These are phyloP conservation scores for Fusarium sarcochroum DNA, from an alignment of 2,329 filamentous ascomycete genomes.

Conservation along the genomic window DNA sequence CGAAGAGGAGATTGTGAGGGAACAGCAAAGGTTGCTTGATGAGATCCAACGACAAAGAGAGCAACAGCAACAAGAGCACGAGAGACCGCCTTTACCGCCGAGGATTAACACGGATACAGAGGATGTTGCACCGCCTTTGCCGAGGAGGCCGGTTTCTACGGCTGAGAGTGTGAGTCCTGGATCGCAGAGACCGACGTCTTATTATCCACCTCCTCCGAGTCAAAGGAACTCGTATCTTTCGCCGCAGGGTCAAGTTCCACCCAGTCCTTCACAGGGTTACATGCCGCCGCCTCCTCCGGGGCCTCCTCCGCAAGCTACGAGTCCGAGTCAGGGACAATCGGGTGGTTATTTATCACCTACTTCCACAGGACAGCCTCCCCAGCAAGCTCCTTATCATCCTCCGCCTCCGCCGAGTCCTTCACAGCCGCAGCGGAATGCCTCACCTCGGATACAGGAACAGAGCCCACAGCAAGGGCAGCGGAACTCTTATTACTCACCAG, in stretches of 20 bases:
- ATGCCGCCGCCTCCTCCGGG: conserved; percentile 18
- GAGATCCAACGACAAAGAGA: conserved; percentile 30
- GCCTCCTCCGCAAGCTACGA: conserved; percentile 11
- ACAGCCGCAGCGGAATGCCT: not conserved
- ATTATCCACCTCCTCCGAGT: conserved; percentile 1
- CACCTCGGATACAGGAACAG: not conserved
- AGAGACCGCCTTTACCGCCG: conserved; percentile 22
- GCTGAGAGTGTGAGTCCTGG: not conserved
- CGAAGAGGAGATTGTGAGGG: conserved; percentile 26
- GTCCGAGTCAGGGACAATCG: not conserved
- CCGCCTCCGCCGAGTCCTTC: not conserved
- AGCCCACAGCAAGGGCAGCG: not conserved
- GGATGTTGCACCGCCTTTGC: conserved; percentile 22
- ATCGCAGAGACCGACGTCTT: conserved; percentile 4
- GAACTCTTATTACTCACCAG: not conserved
- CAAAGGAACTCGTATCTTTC: conserved; percentile 10
- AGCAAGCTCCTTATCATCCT: conserved; percentile 1
- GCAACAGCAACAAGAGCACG: not conserved
- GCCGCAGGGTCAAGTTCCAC: not conserved
- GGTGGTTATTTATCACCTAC: not conserved
- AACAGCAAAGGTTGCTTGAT: conserved; percentile 33
- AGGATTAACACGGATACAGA: conserved; percentile 10
- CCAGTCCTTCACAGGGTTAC: conserved; percentile 4
- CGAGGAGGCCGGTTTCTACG: conserved; percentile 25
- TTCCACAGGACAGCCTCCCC: not conserved